Conservation (phyloP, 257 asterid species). For the Galeopsis tetrahit region DNA sequence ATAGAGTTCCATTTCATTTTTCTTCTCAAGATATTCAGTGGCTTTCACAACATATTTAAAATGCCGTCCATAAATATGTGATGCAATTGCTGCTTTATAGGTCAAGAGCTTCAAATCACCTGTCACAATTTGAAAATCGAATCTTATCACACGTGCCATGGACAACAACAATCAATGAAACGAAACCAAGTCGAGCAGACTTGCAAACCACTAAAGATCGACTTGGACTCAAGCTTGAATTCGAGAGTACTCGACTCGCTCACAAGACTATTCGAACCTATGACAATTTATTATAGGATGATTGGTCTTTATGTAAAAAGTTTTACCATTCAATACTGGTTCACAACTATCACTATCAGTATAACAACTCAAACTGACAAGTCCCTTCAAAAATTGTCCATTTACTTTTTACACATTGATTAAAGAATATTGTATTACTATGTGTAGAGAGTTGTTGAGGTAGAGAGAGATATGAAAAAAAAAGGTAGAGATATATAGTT, state of each 20-base stretch:
- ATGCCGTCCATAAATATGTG: slow-evolving; percentile 72
- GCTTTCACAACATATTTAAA: slow-evolving; percentile 53
- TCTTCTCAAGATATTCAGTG: slow-evolving; percentile 48
- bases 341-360: no score
- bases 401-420: no score
- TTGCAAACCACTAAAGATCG: not conserved
- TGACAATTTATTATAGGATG: no score
- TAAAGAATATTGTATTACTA: no score
- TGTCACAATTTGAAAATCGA: slow-evolving; percentile 31
- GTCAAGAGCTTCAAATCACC: slow-evolving; percentile 68
- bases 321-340: no score
- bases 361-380: no score
- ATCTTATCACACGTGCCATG: not conserved
- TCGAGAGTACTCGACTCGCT: not conserved
- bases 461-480: no score
- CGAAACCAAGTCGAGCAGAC: not conserved
- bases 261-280: not conserved
- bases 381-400: no score
- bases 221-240: no score
- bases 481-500: no score
- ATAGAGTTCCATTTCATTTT: slow-evolving; percentile 51
- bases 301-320: no score
- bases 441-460: no score
- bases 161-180: not conserved
- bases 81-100: slow-evolving; percentile 77